Conservation (phyloP, 192 early-diverging fungal genomes). For the Geranomyces michiganensis region DNA sequence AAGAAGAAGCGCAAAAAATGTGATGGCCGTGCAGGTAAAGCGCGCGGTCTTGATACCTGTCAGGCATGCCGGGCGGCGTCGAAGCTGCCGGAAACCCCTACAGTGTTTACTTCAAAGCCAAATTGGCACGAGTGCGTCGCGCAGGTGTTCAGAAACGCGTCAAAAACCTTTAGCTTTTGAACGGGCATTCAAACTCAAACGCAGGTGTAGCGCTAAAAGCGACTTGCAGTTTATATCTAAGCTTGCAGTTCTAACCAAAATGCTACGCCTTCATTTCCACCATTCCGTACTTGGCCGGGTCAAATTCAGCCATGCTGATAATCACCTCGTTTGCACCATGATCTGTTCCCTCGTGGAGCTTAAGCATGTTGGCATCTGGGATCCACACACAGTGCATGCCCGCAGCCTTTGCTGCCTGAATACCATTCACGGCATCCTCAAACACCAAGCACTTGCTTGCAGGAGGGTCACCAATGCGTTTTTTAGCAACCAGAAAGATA, state of each 20-base stretch:
- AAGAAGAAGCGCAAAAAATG: background rate
- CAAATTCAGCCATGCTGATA: conserved; percentile 45
- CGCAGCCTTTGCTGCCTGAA: conserved; percentile 80
- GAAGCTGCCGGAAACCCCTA: conserved; percentile 6
- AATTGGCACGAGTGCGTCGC: too few species aligned
- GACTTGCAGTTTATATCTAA: too few species aligned
- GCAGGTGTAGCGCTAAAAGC: too few species aligned
- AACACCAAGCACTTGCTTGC: conserved; percentile 73
- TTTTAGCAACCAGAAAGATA: conserved; percentile 77
- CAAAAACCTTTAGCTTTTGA: too few species aligned
- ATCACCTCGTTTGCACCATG: conserved; percentile 22
- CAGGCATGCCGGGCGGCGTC: conserved; percentile 11
- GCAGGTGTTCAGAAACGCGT: too few species aligned
- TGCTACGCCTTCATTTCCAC: conserved; percentile 18
- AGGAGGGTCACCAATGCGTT: conserved; percentile 53
- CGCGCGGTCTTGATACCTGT: conserved; percentile 7
- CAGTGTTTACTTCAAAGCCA: background rate
- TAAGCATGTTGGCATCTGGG: conserved; percentile 65
- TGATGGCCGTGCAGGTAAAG: background rate
- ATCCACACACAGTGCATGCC: conserved; percentile 88
- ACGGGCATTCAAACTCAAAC: too few species aligned
- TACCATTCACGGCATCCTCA: conserved; percentile 86
- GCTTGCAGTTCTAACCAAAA: too few species aligned
- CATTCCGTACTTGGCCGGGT: conserved; percentile 47
- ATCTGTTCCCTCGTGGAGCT: conserved; percentile 17